phyloP scores from a whole-genome alignment of 2,329 filamentous ascomycete species.

The Neonectria punicea region DNA sequence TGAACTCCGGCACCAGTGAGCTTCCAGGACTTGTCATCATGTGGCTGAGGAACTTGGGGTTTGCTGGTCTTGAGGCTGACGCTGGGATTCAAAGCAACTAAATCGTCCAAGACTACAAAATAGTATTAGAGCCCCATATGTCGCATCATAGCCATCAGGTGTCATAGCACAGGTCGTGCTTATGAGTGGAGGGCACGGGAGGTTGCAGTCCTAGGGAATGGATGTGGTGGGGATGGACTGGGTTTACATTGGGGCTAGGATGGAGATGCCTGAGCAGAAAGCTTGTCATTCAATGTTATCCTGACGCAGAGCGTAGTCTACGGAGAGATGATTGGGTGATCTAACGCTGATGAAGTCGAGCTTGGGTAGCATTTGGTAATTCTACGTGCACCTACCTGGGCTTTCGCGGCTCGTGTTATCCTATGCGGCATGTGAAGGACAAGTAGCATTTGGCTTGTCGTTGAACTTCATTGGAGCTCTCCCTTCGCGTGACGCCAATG shows the following conservation, averaged over 20 bases:
- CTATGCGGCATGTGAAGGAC: neutral
- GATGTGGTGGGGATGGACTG: neutral
- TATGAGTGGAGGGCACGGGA: constrained; percentile 1
- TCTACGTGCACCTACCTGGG: neutral
- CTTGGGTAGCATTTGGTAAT: neutral
- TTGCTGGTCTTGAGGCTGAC: neutral
- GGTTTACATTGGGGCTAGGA: neutral
- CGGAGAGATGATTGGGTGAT: neutral
- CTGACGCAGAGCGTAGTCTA: neutral
- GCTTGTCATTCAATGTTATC: neutral
- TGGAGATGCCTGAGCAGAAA: neutral
- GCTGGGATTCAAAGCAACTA: neutral
- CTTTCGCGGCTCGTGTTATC: neutral
- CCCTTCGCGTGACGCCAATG: neutral
- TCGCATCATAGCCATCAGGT: constrained; percentile 1
- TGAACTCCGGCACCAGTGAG: neutral
- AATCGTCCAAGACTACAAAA: neutral
- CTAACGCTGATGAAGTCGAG: neutral
- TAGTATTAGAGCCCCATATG: neutral
- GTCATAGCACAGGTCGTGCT: constrained; percentile 2
- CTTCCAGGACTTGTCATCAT: no score
- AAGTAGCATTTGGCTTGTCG: neutral
- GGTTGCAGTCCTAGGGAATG: constrained; percentile 1
- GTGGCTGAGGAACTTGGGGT: neutral
- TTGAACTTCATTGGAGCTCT: neutral